Evolutionary conservation across 148 eudicot species (phyloP).

Genomic region (Diospyros lotus): DNA sequence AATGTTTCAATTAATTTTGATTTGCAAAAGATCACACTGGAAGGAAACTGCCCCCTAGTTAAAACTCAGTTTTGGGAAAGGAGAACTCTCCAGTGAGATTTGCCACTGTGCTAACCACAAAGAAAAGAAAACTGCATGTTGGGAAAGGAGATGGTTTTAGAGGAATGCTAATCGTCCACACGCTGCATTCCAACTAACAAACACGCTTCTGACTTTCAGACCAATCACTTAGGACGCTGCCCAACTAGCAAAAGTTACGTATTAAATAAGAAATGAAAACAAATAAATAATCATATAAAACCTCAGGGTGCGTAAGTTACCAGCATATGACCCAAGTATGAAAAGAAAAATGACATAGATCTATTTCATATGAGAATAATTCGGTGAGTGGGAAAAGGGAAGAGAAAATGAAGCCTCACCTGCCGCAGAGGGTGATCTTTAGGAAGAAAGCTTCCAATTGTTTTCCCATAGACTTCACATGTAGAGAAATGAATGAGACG

Average conservation of each 20-base stretch:
- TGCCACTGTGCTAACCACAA: neutral
- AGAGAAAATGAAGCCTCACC: slow-evolving; percentile 35
- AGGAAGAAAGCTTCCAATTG: slow-evolving; percentile 87
- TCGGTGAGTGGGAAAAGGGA: neutral
- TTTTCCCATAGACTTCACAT: slow-evolving; percentile 98
- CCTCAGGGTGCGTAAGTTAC: slow-evolving; percentile 3
- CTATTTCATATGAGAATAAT: neutral
- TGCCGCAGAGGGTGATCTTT: slow-evolving; percentile 84
- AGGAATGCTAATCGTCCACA: neutral
- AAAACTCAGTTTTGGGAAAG: neutral
- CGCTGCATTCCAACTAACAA: too few relatives aligned
- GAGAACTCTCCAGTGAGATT: neutral
- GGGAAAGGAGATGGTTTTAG: neutral
- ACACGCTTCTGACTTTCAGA: too few relatives aligned
- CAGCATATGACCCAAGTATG: neutral
- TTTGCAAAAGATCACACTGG: neutral
- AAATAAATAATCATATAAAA: neutral
- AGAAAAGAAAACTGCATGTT: neutral
- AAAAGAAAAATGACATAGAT: slow-evolving; percentile 11
- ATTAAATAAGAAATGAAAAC: neutral
- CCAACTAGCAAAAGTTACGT: too few relatives aligned
- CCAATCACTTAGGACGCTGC: too few relatives aligned
- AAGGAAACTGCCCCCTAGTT: too few relatives aligned
- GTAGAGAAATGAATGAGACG: slow-evolving; percentile 98
- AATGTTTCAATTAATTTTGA: neutral